Evolutionary conservation across 1,284 basidiomycete genomes (phyloP).

Genomic region (Cutaneotrichosporon dermatis): DNA sequence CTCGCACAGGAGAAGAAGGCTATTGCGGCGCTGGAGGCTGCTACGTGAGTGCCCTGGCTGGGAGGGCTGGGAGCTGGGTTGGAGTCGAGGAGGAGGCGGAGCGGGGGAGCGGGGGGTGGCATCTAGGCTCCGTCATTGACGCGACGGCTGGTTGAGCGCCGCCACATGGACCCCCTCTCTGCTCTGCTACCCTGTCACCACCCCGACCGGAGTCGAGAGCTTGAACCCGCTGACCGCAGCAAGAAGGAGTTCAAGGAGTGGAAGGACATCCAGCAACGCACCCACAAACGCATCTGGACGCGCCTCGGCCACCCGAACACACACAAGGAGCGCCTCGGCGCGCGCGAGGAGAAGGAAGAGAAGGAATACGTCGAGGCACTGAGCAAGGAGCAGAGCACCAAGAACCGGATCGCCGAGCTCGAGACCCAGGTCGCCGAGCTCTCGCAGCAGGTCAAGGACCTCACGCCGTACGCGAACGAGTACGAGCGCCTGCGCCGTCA

Average conservation of each 20-base stretch:
- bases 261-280: constrained; percentile 22
- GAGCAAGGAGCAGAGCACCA: constrained; percentile 15
- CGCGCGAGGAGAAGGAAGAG: constrained; percentile 26
- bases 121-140: too few relatives aligned
- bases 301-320: constrained; percentile 19
- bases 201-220: too few relatives aligned
- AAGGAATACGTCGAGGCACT: constrained; percentile 25
- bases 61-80: too few relatives aligned
- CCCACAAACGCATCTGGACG: constrained; percentile 23
- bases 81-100: too few relatives aligned
- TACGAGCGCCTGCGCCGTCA: constrained; percentile 13
- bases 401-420: constrained; percentile 20
- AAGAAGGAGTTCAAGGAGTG: constrained; percentile 24
- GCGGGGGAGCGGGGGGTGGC: too few relatives aligned
- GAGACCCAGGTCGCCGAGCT: constrained; percentile 15
- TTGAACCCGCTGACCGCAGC: constrained; percentile 10
- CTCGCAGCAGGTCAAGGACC: constrained; percentile 7
- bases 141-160: too few relatives aligned
- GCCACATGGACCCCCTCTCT: too few relatives aligned
- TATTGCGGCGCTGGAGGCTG: constrained; percentile 12
- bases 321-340: constrained; percentile 7
- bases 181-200: too few relatives aligned
- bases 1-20: constrained; percentile 9
- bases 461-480: constrained; percentile 8
- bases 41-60: too few relatives aligned